Conservation (phyloP, 2,329 filamentous ascomycete genomes). For the Fonsecaea multimorphosa region DNA sequence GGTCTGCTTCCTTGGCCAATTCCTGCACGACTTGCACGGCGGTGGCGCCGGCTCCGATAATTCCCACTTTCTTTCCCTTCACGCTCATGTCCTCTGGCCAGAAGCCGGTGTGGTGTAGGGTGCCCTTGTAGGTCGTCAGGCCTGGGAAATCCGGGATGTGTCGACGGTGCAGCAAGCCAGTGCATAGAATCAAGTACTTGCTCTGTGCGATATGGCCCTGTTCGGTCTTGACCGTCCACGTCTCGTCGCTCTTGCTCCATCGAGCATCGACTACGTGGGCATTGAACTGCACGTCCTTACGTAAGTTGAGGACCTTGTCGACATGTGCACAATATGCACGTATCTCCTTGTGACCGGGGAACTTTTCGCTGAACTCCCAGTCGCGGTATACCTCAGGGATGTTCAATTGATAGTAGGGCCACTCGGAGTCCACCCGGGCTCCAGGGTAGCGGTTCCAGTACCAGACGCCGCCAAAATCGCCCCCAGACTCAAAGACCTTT, state of each 20-base stretch:
- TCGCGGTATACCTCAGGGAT: constrained; percentile 56
- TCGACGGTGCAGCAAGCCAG: constrained; percentile 52
- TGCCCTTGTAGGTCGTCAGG: constrained; percentile 64
- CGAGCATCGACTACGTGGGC: constrained; percentile 45
- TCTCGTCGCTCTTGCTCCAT: constrained; percentile 43
- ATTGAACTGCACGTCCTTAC: constrained; percentile 46
- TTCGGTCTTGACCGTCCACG: constrained; percentile 51
- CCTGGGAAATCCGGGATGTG: constrained; percentile 67
- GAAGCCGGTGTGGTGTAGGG: constrained; percentile 64
- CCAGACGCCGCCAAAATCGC: constrained; percentile 53
- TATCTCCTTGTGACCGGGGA: constrained; percentile 49
- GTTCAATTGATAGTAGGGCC: constrained; percentile 61
- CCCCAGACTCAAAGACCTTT: constrained; percentile 47
- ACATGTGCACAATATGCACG: constrained; percentile 51
- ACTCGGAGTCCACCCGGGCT: constrained; percentile 60
- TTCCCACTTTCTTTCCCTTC: constrained; percentile 64
- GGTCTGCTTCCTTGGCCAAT: constrained; percentile 59
- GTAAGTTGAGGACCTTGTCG: constrained; percentile 48
- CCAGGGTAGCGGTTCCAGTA: constrained; percentile 76
- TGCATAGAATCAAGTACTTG: constrained; percentile 34
- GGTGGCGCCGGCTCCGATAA: constrained; percentile 69
- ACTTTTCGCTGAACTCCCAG: constrained; percentile 55
- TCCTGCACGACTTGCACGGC: constrained; percentile 70
- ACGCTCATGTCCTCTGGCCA: constrained; percentile 65
- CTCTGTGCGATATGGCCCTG: constrained; percentile 41